A percentile compares a stretch with the other conserved stretches of the same genome.
Conservation (phyloP, 805 yeast species). For the Kuraishia piskuri region DNA sequence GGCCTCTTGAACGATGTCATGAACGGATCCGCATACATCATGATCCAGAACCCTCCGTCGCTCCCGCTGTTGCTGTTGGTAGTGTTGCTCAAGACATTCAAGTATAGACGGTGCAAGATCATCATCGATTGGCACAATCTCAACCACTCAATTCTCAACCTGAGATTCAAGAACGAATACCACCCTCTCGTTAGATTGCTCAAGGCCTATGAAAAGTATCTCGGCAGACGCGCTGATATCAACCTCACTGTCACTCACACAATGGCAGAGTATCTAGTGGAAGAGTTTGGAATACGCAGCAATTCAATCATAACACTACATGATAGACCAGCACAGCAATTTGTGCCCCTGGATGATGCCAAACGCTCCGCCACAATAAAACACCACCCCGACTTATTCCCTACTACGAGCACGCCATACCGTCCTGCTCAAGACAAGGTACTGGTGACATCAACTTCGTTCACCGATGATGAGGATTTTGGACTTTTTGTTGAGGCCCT, state of each 20-base stretch:
- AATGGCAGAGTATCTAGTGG: conserved; percentile 54
- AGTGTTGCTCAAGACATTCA: conserved; percentile 35
- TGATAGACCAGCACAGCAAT: conserved; percentile 76
- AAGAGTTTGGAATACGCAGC: conserved; percentile 43
- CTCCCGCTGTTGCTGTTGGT: conserved; percentile 70
- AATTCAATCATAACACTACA: conserved; percentile 57
- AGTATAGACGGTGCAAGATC: conserved; percentile 46
- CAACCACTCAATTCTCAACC: conserved; percentile 72
- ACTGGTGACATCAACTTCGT: conserved; percentile 84
- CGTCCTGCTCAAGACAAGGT: conserved; percentile 41
- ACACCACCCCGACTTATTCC: conserved; percentile 24
- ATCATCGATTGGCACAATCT: conserved; percentile 96
- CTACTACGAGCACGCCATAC: conserved; percentile 16
- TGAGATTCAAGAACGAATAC: conserved; percentile 42
- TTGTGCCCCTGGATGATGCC: conserved; percentile 37
- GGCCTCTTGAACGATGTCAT: conserved; percentile 41
- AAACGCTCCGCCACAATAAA: conserved; percentile 24
- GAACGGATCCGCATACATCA: conserved; percentile 58
- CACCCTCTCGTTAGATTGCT: conserved; percentile 60
- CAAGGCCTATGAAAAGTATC: conserved; percentile 50
- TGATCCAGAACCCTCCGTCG: conserved; percentile 91
- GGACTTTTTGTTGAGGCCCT: conserved; percentile 61
- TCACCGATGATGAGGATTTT: conserved; percentile 94
- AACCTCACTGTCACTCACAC: conserved; percentile 75
- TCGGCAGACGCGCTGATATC: conserved; percentile 58